A percentile compares a stretch with the other conserved stretches of the same genome.
Conservation (phyloP, 164 flowering plant genomes). For the Stephania cephalantha region DNA sequence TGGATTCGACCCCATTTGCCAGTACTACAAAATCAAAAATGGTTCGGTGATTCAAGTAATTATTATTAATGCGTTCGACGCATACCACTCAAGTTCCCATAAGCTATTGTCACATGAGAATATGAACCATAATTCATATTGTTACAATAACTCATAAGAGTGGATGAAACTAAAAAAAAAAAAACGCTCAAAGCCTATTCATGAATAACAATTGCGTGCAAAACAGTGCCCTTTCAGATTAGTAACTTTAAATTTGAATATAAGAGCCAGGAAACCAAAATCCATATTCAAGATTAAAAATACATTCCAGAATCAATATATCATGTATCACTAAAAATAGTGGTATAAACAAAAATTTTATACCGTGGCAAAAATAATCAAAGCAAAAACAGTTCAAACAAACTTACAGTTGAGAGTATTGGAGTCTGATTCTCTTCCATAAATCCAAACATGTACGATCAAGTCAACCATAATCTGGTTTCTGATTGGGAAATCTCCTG, state of each 20-base stretch:
- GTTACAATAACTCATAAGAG: too few species aligned
- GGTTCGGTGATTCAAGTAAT: too few species aligned
- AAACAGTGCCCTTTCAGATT: neutral
- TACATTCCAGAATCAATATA: neutral
- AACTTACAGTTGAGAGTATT: slow-evolving; percentile 18
- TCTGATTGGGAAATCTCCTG: neutral
- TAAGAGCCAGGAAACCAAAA: neutral
- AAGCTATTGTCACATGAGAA: too few species aligned
- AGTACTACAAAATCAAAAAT: too few species aligned
- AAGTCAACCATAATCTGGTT: slow-evolving; percentile 4
- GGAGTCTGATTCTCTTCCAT: neutral
- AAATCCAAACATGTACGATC: neutral
- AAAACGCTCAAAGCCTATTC: too few species aligned
- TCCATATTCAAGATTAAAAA: neutral
- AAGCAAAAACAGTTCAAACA: slow-evolving; percentile 1
- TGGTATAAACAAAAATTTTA: neutral
- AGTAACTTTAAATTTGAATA: neutral
- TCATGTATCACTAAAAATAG: neutral
- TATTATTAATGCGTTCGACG: too few species aligned
- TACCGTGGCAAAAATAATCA: neutral
- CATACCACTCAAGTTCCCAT: too few species aligned
- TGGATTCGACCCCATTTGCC: too few species aligned
- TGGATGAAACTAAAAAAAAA: too few species aligned
- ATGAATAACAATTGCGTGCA: too few species aligned
- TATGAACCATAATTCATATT: too few species aligned